phyloP scores from a whole-genome alignment of 805 yeast species.

The Metschnikowia cerradonensis region DNA sequence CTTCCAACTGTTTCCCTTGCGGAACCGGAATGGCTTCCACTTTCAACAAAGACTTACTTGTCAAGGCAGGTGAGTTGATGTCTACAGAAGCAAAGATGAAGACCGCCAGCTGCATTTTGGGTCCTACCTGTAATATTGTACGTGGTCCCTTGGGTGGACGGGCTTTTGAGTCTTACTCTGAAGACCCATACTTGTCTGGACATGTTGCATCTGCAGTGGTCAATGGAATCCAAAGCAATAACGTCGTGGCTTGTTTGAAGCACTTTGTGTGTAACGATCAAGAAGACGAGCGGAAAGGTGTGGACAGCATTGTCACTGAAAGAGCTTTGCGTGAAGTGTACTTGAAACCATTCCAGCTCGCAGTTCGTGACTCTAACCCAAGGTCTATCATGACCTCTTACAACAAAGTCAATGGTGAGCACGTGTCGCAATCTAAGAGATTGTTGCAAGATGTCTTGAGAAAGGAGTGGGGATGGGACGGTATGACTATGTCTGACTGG shows the following conservation, averaged over 20 bases:
- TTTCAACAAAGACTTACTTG: conserved; percentile 47
- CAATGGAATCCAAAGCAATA: conserved; percentile 50
- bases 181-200: conserved; percentile 52
- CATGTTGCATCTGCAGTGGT: conserved; percentile 47
- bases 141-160: conserved; percentile 62
- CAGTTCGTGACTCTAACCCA: conserved; percentile 50
- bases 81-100: conserved; percentile 53
- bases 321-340: conserved; percentile 65
- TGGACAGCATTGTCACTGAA: background rate
- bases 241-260: conserved; percentile 54
- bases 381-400: conserved; percentile 58
- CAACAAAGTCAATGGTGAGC: conserved; percentile 60
- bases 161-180: conserved; percentile 58
- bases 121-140: conserved; percentile 47
- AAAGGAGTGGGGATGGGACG: conserved; percentile 55
- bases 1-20: conserved; percentile 57
- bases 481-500: conserved; percentile 63
- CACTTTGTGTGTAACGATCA: conserved; percentile 62
- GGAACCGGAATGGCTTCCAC: conserved; percentile 60
- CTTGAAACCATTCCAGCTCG: conserved; percentile 59
- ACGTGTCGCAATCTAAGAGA: conserved; percentile 45
- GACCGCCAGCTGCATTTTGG: conserved; percentile 45
- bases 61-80: conserved; percentile 48
- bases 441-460: conserved; percentile 46
- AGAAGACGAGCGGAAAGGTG: conserved; percentile 40